Base-by-base conservation (phyloP, 352 stramenopile species). In the Phytophthora melonis region DNA sequence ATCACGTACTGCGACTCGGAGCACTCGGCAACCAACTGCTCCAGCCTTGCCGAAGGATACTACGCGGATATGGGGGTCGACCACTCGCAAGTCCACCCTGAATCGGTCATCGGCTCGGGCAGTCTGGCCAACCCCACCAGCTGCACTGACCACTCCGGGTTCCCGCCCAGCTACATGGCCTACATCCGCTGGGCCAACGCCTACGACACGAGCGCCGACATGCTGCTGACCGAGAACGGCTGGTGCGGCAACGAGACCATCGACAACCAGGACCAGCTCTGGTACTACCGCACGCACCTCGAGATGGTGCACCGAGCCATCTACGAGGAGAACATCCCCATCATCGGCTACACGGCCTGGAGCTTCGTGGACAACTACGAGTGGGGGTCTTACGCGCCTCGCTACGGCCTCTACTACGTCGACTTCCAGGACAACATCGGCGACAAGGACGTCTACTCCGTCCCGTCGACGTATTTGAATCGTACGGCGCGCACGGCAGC, bases 261-360 rank as follows among this genome's bases (percentile, higher is more conserved):
- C 34, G 78, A 86, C 16, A 91, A 89, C 61, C 57, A 72, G 34
- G 78, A 92, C 36, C 85, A 91, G 58, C 53, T 90, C 2, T 88
- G 80, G 78, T 92, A 92, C 61, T 89, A 71, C 27, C 78, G 83
- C 56, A 75, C 64, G 4, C 79, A 87, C 61, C 41, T 92, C 18
- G 70, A 89, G 49, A 76, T 86, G 43, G 85, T 92, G 36, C 77
- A 87, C 63, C 77, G 72, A 58, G 81, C 77, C 47, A 83, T 87
- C 58, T 70, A 68, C 11, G 66, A 88, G 16, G 76, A 87, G 18
- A 72, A 82, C 16, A 88, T 92, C 52, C 78, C 82, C 23, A 71
- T 98, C 32, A 78, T 86, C 59, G 93, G 90, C 4, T 98, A 98
- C 75, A 98, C 95, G 74, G 91, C 89, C 11, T 98, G 94, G 94